phyloP scores from a whole-genome alignment of 306 rosid genomes.

The Castanea mollissima region DNA sequence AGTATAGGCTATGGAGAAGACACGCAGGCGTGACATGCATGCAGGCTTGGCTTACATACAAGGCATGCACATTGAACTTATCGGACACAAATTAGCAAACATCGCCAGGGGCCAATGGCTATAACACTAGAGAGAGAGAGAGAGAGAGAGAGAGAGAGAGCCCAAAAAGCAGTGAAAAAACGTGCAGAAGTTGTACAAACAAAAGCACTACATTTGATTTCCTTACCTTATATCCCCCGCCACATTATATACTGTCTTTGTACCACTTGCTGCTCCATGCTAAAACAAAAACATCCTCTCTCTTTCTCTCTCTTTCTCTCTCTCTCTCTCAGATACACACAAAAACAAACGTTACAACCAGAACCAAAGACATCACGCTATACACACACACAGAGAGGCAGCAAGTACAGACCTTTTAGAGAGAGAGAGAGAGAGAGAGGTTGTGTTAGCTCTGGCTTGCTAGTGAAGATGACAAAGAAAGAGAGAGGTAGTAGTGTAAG shows the following conservation, averaged over 20 bases:
- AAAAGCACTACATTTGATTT: background rate
- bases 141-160: background rate
- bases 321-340: background rate
- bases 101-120: conserved; percentile 8
- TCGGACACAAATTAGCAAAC: conserved; percentile 37
- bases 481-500: background rate
- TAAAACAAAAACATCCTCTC: background rate
- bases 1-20: no score
- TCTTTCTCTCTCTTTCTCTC: background rate
- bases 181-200: background rate
- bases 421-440: background rate
- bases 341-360: background rate
- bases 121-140: conserved; percentile 5
- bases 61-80: conserved; percentile 22
- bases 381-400: background rate
- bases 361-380: background rate
- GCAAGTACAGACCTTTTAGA: background rate
- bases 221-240: no score
- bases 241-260: no score
- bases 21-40: no score
- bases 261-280: no score
- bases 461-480: background rate
- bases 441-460: background rate
- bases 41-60: no score
- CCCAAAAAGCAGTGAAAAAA: background rate